Base-by-base conservation (phyloP, 2,329 filamentous ascomycete genomes). In the Fusarium sp. region DNA sequence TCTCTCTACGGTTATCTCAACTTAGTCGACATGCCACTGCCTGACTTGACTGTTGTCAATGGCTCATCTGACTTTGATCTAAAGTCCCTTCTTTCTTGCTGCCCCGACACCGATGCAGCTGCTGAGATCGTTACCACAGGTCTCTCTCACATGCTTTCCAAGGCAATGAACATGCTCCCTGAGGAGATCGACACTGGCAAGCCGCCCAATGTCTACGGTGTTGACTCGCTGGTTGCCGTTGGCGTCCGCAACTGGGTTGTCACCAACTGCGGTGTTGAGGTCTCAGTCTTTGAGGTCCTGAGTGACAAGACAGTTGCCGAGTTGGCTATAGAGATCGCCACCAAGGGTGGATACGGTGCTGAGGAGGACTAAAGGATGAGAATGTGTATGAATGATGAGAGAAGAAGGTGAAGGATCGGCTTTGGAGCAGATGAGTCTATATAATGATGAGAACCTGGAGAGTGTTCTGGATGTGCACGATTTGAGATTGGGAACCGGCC, bases 211-310 rank as follows among this genome's bases (percentile, higher is more conserved):
- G 81, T 80, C 5, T 87, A 86, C 60, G 85, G 85, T 1, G 82
- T 87, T 8, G 85, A 87, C 74, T 86, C 84, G 1, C 78, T 87
- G 9, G 82, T 86, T 7, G 85, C 85, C 2, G 83, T 87, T n/a
- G 83, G 82, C 13, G 76, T 86, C 9, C 80, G 85, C n/a, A 86
- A 82, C 66, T 87, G 85, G 84, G 80, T 87, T 7, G 75, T 80
- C 3, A 77, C 79, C 49, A 81, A 82, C 64, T 82, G 82, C 17
- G 78, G 78, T 4, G 81, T 81, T 1, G 78, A 84, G 51, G 71
- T 86, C 5, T 82, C 82, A 0, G 80, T 86, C 3, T 85, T 86
- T 66, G 83, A 86, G 57, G 79, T 86, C 17, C 69, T 86, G 55
- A 81, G 82, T 45, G 81, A 83, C 54, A 77, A 69, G 39, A 81